Percentiles rank a stretch among this genome's conserved stretches.
These are phyloP conservation scores for Penicillium polonicum DNA, from an alignment of 2,329 filamentous ascomycete genomes.

Conservation along the genomic window DNA sequence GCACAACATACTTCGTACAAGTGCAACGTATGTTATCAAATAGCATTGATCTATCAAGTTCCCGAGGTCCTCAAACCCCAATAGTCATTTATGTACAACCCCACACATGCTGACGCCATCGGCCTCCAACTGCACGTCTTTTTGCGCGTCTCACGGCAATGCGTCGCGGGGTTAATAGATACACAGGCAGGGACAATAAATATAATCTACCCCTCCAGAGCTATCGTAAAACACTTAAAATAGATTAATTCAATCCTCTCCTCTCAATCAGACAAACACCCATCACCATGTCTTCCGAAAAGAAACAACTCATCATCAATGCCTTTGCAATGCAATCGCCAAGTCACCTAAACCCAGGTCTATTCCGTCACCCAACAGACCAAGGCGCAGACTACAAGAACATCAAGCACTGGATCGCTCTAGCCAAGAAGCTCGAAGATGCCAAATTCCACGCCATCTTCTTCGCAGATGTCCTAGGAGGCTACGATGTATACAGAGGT, in stretches of 20 bases:
- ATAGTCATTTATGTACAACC: not conserved
- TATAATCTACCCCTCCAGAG: not conserved
- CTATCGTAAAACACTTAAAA: not conserved
- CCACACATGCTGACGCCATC: conserved; percentile 26
- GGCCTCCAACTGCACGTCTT: conserved; percentile 28
- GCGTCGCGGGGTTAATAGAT: conserved; percentile 13
- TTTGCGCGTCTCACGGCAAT: not conserved
- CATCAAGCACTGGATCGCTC: conserved; percentile 48
- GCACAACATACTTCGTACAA: not conserved
- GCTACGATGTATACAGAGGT: conserved; percentile 49
- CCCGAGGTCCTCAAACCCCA: not conserved
- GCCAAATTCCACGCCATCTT: conserved; percentile 54
- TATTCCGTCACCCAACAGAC: conserved; percentile 39
- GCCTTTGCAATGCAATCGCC: conserved; percentile 51
- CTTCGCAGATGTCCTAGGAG: conserved; percentile 51
- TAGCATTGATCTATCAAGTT: not conserved
- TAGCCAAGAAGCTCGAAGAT: conserved; percentile 50
- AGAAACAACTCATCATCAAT: conserved; percentile 48
- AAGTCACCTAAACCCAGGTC: conserved; percentile 48
- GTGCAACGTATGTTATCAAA: not conserved
- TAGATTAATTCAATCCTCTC: not conserved
- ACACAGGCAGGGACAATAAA: conserved; percentile 13
- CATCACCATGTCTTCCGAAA: conserved; percentile 12
- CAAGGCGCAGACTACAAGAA: conserved; percentile 42
- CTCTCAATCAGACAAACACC: no score